phyloP scores from a whole-genome alignment of 352 stramenopile species.

The Phytophthora hibernalis region DNA sequence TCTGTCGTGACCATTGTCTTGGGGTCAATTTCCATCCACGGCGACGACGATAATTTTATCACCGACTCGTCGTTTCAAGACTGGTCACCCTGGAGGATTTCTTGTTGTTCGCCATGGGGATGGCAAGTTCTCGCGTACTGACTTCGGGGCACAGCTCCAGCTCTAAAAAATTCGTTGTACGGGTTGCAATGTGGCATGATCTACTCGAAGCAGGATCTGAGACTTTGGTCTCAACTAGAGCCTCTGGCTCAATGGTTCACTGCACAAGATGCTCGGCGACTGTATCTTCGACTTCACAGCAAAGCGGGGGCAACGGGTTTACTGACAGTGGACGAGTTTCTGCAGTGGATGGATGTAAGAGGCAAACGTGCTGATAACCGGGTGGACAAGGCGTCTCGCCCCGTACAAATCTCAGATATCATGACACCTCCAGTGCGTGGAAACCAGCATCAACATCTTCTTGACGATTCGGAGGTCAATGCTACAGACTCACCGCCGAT shows the following conservation, averaged over 20 bases:
- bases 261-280: conserved; percentile 46
- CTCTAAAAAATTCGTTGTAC: conserved; percentile 15
- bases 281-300: conserved; percentile 43
- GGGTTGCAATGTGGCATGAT: conserved; percentile 53
- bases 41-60: conserved; percentile 31
- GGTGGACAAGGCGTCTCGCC: conserved; percentile 11
- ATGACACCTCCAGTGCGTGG: conserved; percentile 46
- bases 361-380: not conserved
- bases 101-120: conserved; percentile 23
- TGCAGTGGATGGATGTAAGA: conserved; percentile 48
- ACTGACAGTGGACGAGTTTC: conserved; percentile 55
- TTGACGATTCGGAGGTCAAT: not conserved
- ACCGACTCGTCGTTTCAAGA: conserved; percentile 36
- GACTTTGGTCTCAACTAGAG: conserved; percentile 65
- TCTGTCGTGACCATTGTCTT: conserved; percentile 20
- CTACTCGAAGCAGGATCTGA: conserved; percentile 59
- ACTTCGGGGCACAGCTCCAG: conserved; percentile 6
- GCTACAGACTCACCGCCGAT: conserved; percentile 31
- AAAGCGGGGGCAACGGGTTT: conserved; percentile 38
- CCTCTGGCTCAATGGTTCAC: conserved; percentile 76
- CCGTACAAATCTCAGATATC: conserved; percentile 40
- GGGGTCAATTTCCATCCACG: not conserved
- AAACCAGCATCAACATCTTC: conserved; percentile 15
- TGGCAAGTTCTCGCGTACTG: conserved; percentile 28
- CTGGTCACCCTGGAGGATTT: not conserved